Conservation (phyloP, 1,139 yeast genomes). For the Wickerhamomyces sp. region DNA sequence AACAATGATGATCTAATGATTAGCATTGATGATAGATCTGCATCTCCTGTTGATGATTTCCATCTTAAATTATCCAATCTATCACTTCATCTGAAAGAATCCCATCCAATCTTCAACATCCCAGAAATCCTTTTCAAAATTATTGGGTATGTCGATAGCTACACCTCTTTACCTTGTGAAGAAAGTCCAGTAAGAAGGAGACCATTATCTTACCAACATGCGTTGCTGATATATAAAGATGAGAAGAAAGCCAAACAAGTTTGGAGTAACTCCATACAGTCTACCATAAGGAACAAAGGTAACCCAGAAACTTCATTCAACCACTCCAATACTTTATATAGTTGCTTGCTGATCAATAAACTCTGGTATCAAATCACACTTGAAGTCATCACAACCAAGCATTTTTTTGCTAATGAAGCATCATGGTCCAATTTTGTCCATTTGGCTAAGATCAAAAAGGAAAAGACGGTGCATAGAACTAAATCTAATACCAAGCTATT, state of each 20-base stretch:
- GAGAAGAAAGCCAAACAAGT: conserved; percentile 43
- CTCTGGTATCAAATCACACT: conserved; percentile 56
- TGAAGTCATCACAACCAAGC: conserved; percentile 48
- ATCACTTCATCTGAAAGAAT: conserved; percentile 5
- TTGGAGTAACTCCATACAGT: conserved; percentile 33
- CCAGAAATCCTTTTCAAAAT: conserved; percentile 74
- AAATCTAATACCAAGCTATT: conserved; percentile 35
- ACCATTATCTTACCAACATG: conserved; percentile 65
- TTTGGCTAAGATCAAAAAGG: conserved; percentile 3
- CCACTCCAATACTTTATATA: conserved; percentile 35
- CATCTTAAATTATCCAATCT: background rate
- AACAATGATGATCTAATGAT: background rate
- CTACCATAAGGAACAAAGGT: conserved; percentile 11
- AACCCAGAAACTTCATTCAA: conserved; percentile 13
- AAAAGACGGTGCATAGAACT: conserved; percentile 13
- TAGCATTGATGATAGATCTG: background rate
- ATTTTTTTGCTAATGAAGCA: conserved; percentile 47
- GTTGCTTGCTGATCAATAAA: conserved; percentile 64
- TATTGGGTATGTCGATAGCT: conserved; percentile 50
- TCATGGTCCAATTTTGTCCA: conserved; percentile 43
- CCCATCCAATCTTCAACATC: conserved; percentile 54
- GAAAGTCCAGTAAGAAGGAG: conserved; percentile 53
- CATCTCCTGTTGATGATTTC: background rate
- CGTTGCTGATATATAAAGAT: conserved; percentile 52
- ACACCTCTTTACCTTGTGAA: conserved; percentile 53